These are phyloP conservation scores for Pythium folliculosum DNA, from an alignment of 352 stramenopile genomes.

Conservation along the genomic window DNA sequence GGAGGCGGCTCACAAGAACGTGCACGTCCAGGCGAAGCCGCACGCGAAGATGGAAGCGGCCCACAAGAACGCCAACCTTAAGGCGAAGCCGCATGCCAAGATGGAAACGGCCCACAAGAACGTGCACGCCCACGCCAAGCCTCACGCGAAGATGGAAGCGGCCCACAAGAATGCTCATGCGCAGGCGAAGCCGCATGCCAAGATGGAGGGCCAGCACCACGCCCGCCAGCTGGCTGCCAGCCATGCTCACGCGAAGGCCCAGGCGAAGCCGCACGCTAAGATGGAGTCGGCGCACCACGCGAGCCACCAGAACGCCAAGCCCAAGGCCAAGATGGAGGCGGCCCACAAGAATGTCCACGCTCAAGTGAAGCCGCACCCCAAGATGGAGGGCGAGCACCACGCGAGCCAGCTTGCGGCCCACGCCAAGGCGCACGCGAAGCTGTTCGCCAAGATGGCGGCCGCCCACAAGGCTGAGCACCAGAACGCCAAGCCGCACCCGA, in stretches of 20 bases:
- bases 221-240: neutral
- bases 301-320: neutral
- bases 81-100: neutral
- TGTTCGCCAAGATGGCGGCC: no score
- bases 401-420: no score
- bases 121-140: neutral
- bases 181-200: neutral
- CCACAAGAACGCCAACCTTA: neutral
- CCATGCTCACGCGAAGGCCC: neutral
- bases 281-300: neutral
- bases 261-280: neutral
- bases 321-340: neutral
- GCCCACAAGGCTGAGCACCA: no score
- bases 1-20: slow-evolving; percentile 2
- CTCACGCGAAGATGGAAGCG: neutral
- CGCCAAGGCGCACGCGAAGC: no score
- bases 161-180: neutral
- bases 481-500: neutral
- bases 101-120: slow-evolving; percentile 6
- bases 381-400: no score
- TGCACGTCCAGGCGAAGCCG: neutral
- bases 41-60: neutral
- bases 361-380: no score
- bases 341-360: neutral
- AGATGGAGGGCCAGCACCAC: slow-evolving; percentile 7